Percentiles rank a stretch among this genome's conserved stretches.
These are phyloP conservation scores for Tylopilus sp. DNA, from an alignment of 1,284 basidiomycete species.

Conservation along the genomic window DNA sequence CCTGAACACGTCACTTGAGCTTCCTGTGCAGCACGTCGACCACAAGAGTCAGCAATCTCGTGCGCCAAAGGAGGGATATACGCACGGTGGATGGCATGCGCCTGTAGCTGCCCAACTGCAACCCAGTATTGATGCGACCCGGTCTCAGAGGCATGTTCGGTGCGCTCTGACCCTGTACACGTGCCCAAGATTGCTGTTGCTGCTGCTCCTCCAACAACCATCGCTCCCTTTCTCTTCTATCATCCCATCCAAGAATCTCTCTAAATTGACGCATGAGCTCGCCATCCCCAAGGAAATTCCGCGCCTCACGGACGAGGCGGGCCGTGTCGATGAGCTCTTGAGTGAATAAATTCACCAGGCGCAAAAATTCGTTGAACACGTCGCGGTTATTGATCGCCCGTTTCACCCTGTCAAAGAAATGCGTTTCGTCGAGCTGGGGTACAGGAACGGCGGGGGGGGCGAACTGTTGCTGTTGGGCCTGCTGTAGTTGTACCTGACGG, in stretches of 20 bases:
- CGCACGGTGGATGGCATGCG: constrained; percentile 74
- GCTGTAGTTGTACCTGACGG: constrained; percentile 25
- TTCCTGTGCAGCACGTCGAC: constrained; percentile 49
- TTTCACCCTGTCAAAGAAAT: constrained; percentile 93
- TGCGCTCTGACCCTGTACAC: constrained; percentile 42
- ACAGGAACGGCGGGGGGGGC: constrained; percentile 23
- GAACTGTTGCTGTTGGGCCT: constrained; percentile 30
- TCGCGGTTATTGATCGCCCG: constrained; percentile 83
- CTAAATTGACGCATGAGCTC: constrained; percentile 85
- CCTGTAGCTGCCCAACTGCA: constrained; percentile 82
- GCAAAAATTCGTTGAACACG: constrained; percentile 94
- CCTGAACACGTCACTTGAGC: constrained; percentile 87
- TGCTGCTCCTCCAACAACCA: constrained; percentile 45
- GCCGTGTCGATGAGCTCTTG: constrained; percentile 90
- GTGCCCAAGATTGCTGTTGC: constrained; percentile 37
- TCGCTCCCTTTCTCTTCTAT: constrained; percentile 56
- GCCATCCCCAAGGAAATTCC: constrained; percentile 60
- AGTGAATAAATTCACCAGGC: constrained; percentile 91
- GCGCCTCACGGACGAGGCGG: constrained; percentile 67
- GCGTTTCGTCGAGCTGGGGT: constrained; percentile 61
- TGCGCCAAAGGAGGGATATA: constrained; percentile 9
- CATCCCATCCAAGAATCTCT: constrained; percentile 88
- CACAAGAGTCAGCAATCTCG: constrained; percentile 7
- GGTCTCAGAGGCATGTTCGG: constrained; percentile 42
- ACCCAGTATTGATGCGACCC: constrained; percentile 54